Conservation (phyloP, 2,329 filamentous ascomycete genomes). For the Leptographium lundbergii region DNA sequence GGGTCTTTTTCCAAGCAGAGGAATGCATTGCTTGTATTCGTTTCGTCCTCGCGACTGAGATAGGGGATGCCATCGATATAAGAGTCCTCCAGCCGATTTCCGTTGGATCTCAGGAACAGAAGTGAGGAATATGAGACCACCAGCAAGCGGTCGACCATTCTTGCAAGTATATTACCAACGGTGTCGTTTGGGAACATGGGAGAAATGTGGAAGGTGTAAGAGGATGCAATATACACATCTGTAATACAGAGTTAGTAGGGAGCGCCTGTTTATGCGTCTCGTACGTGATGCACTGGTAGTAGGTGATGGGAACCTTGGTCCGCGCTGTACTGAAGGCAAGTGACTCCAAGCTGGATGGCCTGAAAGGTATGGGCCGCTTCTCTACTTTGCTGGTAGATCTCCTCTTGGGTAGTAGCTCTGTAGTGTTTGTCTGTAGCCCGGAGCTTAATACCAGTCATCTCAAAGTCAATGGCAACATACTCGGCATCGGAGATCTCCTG, state of each 20-base stretch:
- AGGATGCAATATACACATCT: conserved; percentile 12
- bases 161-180: conserved; percentile 10
- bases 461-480: conserved; percentile 23
- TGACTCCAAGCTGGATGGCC: conserved; percentile 24
- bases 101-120: conserved; percentile 17
- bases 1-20: neutral
- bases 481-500: conserved; percentile 16
- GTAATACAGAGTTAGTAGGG: neutral
- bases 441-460: conserved; percentile 23
- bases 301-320: too few relatives aligned
- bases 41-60: conserved; percentile 16
- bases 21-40: conserved; percentile 1
- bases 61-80: conserved; percentile 19
- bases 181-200: conserved; percentile 15
- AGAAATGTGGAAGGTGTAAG: conserved; percentile 21
- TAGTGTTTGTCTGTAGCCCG: neutral
- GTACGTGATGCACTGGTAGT: too few relatives aligned
- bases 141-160: conserved; percentile 16
- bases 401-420: conserved; percentile 4
- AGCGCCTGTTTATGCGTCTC: neutral
- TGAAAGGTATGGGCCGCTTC: conserved; percentile 19
- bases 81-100: conserved; percentile 15
- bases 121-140: conserved; percentile 17
- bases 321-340: conserved; percentile 15
- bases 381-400: conserved; percentile 17